Percentiles rank a stretch among this genome's conserved stretches.
Conservation (phyloP, 768 basidiomycete species). For the Tylopilus subfusipes region DNA sequence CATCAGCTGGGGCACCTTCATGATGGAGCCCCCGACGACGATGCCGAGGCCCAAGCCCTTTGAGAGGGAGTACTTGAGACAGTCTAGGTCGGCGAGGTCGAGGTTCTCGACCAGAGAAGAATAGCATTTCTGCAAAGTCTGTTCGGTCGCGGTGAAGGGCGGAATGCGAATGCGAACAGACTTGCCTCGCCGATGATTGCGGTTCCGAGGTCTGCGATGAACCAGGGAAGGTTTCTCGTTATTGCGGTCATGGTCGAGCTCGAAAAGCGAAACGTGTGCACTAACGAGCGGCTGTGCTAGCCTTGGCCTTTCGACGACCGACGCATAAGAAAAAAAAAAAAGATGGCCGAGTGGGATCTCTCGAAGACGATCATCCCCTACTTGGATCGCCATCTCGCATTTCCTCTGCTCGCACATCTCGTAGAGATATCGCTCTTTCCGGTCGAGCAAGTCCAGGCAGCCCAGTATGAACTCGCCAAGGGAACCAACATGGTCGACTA, state of each 20-base stretch:
- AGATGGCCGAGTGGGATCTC: conserved; percentile 88
- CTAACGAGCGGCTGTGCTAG: conserved; percentile 24
- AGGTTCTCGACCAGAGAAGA: conserved; percentile 83
- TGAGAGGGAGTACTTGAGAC: conserved; percentile 88
- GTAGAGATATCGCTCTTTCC: conserved; percentile 73
- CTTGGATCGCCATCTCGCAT: conserved; percentile 91
- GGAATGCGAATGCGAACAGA: background rate
- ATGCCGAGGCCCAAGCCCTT: conserved; percentile 93
- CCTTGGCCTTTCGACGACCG: conserved; percentile 4
- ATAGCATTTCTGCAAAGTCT: conserved; percentile 78
- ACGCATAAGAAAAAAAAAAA: conserved; percentile 6
- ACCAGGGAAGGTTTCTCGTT: conserved; percentile 82
- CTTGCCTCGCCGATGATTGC: conserved; percentile 78
- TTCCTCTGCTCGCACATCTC: conserved; percentile 89
- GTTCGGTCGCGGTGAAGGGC: background rate
- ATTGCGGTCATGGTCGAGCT: conserved; percentile 58
- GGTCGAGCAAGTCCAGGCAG: conserved; percentile 72
- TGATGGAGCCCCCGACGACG: conserved; percentile 86
- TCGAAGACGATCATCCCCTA: conserved; percentile 88
- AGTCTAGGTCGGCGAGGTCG: conserved; percentile 69
- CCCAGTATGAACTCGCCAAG: conserved; percentile 97
- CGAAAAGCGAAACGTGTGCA: conserved; percentile 1
- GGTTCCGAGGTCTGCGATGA: conserved; percentile 76
- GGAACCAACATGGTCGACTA: conserved; percentile 99
- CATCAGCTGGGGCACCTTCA: conserved; percentile 94